Percentiles rank a stretch among this genome's conserved stretches.
Evolutionary conservation across 1,139 yeast species (phyloP).

Genomic region (Geotrichum australiense): DNA sequence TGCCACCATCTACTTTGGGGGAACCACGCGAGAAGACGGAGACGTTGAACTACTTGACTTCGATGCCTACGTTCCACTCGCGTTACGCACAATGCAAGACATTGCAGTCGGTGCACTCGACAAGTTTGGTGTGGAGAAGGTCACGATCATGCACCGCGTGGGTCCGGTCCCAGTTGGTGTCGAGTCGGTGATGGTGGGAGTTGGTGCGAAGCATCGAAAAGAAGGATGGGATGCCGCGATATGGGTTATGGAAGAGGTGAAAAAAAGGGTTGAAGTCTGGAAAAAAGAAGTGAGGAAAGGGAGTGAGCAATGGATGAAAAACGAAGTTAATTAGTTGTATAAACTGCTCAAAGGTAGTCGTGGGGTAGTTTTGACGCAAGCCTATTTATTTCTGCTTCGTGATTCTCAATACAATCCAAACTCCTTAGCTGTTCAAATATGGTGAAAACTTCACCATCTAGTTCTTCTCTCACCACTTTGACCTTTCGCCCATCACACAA

Average conservation of each 20-base stretch:
- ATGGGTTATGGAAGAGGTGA: slow-evolving; percentile 40
- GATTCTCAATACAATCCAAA: neutral
- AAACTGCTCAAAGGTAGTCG: neutral
- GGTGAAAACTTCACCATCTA: neutral
- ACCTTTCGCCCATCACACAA: neutral
- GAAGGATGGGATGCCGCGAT: slow-evolving; percentile 44
- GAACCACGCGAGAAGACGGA: slow-evolving; percentile 36
- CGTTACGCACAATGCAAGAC: slow-evolving; percentile 32
- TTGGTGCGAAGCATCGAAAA: slow-evolving; percentile 42
- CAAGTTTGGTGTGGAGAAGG: slow-evolving; percentile 20
- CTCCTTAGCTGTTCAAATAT: neutral
- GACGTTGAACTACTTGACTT: slow-evolving; percentile 39
- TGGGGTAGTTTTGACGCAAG: neutral
- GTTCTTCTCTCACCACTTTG: neutral
- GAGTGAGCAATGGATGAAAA: slow-evolving; percentile 37
- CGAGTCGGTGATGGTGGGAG: slow-evolving; percentile 41
- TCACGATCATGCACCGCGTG: slow-evolving; percentile 40
- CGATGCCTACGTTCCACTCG: slow-evolving; percentile 40
- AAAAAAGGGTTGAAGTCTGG: slow-evolving; percentile 44
- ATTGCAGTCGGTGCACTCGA: slow-evolving; percentile 35
- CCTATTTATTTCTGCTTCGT: neutral
- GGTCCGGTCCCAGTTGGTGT: slow-evolving; percentile 43
- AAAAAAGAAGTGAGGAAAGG: slow-evolving; percentile 41
- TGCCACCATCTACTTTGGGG: slow-evolving; percentile 43
- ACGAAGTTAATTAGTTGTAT: slow-evolving; percentile 22